Evolutionary conservation across 805 yeast genomes (phyloP).

Genomic region (Schwanniomyces polymorphus): DNA sequence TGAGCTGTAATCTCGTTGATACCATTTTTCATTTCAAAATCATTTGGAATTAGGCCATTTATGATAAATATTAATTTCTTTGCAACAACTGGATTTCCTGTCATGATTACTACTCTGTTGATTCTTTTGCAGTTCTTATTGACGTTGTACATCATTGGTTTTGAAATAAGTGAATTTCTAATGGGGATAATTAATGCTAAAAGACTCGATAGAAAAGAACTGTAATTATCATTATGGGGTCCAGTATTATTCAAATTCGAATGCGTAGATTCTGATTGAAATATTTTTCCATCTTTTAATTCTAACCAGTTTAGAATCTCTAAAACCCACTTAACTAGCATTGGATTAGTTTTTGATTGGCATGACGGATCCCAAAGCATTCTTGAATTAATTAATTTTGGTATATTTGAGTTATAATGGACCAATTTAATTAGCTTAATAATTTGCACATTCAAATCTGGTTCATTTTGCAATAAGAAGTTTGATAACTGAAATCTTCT

Average conservation of each 20-base stretch:
- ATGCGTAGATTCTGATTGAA: constrained; percentile 4
- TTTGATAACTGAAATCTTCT: constrained; percentile 38
- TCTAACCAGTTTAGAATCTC: constrained; percentile 56
- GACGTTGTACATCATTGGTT: constrained; percentile 28
- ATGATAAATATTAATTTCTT: constrained; percentile 56
- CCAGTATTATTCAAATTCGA: constrained; percentile 9
- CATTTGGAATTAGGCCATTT: constrained; percentile 49
- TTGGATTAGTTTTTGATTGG: constrained; percentile 24
- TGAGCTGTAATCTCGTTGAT: neutral
- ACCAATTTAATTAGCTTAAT: constrained; percentile 36
- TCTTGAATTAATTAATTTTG: constrained; percentile 44
- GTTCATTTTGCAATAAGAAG: constrained; percentile 41
- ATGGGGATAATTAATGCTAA: constrained; percentile 46
- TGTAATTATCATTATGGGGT: constrained; percentile 7
- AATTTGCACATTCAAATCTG: constrained; percentile 41
- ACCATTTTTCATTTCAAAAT: constrained; percentile 7
- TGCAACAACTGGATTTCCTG: constrained; percentile 61
- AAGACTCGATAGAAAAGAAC: constrained; percentile 48
- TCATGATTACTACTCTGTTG: constrained; percentile 55
- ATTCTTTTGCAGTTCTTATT: constrained; percentile 25
- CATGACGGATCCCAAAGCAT: constrained; percentile 32
- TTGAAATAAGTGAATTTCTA: constrained; percentile 30
- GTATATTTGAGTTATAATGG: constrained; percentile 42
- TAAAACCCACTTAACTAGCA: constrained; percentile 51
- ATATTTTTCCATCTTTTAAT: constrained; percentile 46